Percentiles rank a stretch among this genome's conserved stretches.
These are phyloP conservation scores for Boletus rubroflammeus DNA, from an alignment of 768 basidiomycete genomes.

Conservation along the genomic window DNA sequence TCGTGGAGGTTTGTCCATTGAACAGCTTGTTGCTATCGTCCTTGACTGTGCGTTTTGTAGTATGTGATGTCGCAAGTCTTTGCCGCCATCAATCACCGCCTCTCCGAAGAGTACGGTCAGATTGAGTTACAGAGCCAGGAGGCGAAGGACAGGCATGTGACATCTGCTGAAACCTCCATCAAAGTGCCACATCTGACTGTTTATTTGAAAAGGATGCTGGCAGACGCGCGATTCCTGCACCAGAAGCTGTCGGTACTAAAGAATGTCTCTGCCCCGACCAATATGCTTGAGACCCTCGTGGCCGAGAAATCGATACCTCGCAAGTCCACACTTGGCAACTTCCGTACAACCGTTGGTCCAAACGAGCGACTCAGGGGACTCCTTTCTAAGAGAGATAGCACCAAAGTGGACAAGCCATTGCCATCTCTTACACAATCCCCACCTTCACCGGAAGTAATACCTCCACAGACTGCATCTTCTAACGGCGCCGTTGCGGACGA, in stretches of 20 bases:
- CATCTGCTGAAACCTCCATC: conserved; percentile 2
- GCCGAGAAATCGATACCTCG: conserved; percentile 68
- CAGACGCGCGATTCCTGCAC: conserved; percentile 75
- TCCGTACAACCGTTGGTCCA: conserved; percentile 22
- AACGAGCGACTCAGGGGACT: conserved; percentile 40
- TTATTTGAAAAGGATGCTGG: conserved; percentile 56
- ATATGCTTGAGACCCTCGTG: conserved; percentile 83
- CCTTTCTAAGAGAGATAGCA: conserved; percentile 28
- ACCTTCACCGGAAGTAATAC: background rate
- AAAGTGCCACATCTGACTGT: conserved; percentile 14
- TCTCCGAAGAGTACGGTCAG: conserved; percentile 81
- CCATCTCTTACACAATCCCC: conserved; percentile 26
- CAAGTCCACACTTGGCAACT: conserved; percentile 26
- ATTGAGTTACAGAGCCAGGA: conserved; percentile 80
- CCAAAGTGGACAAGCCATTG: conserved; percentile 27
- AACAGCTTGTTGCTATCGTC: conserved; percentile 7
- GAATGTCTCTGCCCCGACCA: conserved; percentile 66
- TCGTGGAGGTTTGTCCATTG: conserved; percentile 67
- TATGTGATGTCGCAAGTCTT: conserved; percentile 95
- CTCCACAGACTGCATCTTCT: conserved; percentile 12
- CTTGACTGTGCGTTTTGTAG: conserved; percentile 38
- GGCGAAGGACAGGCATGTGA: conserved; percentile 74
- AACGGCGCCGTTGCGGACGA: conserved; percentile 14
- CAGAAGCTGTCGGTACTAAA: conserved; percentile 72
- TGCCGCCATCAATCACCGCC: conserved; percentile 84